Evolutionary conservation across 31 red algal genomes (phyloP), one percentile per base, ranked within the genome.

Genomic region (Asparagopsis taxiformis): DNA sequence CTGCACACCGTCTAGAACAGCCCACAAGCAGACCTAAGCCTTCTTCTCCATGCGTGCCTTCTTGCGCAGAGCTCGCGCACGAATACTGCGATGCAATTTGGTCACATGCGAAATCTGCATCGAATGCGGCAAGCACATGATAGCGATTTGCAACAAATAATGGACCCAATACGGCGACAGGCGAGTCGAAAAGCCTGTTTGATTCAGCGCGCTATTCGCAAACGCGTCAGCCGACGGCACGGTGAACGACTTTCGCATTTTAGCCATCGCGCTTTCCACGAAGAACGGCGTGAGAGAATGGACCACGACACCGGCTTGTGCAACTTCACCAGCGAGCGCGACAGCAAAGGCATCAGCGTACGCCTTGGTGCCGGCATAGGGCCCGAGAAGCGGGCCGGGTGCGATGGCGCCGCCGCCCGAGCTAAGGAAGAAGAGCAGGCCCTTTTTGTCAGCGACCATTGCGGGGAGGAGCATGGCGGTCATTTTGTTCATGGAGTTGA

Each of bases 361-460:
- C 39, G 94, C 89, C 59, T 98, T 98, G 21, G 89, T 98, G 48
- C 89, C 94, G 0, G 69, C 80, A 65, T 98, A 98, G 13, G 76
- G 60, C 23, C 85, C 50, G 31, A 98, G 77, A 64, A 91, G 51
- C 13, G 90, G 90, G 16, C 75, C 77, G 21, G 94, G 94, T 58
- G 69, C 37, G 1, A 90, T 60, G 1, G 87, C 87, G 31, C 94
- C 94, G 36, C 89, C 94, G 39, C 77, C 94, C 1, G 94, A 98
- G 43, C 62, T 73, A 1, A 98, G 61, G 28, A 70, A 85, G 19
- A 84, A 50, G 22, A 98, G 46, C 36, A 77, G 33, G 13, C 94
- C 94, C n/a, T 70, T 52, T 17, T 55, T 37, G 8, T 8, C 24
- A 31, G 22, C 22, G 11, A 90, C 17, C 94, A 98, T 98, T 50